Evolutionary conservation across 768 basidiomycete species (phyloP).

Genomic region (Amanita pseudoporphyria): DNA sequence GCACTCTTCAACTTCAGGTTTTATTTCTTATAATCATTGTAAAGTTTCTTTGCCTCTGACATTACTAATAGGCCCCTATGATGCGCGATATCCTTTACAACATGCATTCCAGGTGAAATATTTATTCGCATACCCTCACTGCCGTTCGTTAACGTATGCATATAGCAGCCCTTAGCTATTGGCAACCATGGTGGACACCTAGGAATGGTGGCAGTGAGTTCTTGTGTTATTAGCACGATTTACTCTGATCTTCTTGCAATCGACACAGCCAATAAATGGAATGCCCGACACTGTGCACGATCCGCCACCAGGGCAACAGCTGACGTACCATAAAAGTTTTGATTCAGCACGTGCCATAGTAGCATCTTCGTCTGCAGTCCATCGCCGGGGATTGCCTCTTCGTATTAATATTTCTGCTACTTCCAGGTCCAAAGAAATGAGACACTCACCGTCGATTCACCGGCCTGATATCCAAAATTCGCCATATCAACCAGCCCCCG

Average conservation of each 20-base stretch:
- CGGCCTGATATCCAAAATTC: neutral
- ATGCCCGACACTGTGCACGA: neutral
- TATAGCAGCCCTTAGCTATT: neutral
- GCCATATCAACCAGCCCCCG: neutral
- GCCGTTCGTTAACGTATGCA: neutral
- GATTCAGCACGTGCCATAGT: neutral
- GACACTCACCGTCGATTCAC: neutral
- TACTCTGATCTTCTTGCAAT: neutral
- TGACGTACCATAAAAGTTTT: neutral
- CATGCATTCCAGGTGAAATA: neutral
- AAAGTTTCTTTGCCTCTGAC: neutral
- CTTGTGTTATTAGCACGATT: neutral
- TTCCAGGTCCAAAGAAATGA: neutral
- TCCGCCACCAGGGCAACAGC: neutral
- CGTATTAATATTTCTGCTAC: neutral
- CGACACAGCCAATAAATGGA: neutral
- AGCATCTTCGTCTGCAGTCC: neutral
- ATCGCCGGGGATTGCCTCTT: neutral
- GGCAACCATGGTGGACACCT: neutral
- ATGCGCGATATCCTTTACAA: neutral
- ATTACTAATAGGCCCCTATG: neutral
- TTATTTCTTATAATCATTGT: neutral
- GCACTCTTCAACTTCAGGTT: neutral
- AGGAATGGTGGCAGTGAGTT: neutral
- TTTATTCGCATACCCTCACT: neutral